phyloP scores from a whole-genome alignment of 495 filamentous ascomycete genomes.

The Penicillium soppii region DNA sequence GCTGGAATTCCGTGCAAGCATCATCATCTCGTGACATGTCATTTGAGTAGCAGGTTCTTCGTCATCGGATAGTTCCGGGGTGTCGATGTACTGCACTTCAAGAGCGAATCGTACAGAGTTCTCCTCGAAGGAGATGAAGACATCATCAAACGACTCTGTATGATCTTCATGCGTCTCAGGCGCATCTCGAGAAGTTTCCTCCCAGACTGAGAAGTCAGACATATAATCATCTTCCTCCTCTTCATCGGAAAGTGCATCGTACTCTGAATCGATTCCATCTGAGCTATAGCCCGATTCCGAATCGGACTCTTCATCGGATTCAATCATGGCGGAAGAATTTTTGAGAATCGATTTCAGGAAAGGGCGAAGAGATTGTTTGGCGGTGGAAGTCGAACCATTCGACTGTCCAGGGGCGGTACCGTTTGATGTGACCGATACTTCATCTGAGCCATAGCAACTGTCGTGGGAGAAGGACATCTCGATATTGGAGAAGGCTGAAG shows the following conservation, averaged over 20 bases:
- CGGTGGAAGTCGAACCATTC: constrained; percentile 16
- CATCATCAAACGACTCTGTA: constrained; percentile 40
- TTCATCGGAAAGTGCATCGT: constrained; percentile 32
- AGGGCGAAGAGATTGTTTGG: constrained; percentile 24
- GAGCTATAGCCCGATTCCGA: constrained; percentile 47
- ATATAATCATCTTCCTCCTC: constrained; percentile 34
- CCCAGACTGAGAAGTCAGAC: constrained; percentile 39
- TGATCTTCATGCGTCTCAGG: constrained; percentile 34
- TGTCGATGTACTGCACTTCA: constrained; percentile 39
- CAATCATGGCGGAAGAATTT: constrained; percentile 28
- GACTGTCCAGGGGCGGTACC: constrained; percentile 24
- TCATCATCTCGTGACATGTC: constrained; percentile 49
- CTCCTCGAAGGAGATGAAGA: constrained; percentile 41
- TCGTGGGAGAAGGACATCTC: constrained; percentile 47
- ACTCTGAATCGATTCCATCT: constrained; percentile 36
- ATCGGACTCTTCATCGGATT: constrained; percentile 25
- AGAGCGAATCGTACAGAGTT: constrained; percentile 39
- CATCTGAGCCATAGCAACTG: constrained; percentile 49
- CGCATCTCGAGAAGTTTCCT: constrained; percentile 28
- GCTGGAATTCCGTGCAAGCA: constrained; percentile 29
- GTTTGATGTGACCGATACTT: constrained; percentile 38
- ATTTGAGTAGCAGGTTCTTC: constrained; percentile 27
- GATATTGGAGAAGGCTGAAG: constrained; percentile 39
- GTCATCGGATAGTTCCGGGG: constrained; percentile 24
- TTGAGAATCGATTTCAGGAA: constrained; percentile 44